Evolutionary conservation across 345 rosid genomes (phyloP).

Genomic region (Lepidium aucheri): DNA sequence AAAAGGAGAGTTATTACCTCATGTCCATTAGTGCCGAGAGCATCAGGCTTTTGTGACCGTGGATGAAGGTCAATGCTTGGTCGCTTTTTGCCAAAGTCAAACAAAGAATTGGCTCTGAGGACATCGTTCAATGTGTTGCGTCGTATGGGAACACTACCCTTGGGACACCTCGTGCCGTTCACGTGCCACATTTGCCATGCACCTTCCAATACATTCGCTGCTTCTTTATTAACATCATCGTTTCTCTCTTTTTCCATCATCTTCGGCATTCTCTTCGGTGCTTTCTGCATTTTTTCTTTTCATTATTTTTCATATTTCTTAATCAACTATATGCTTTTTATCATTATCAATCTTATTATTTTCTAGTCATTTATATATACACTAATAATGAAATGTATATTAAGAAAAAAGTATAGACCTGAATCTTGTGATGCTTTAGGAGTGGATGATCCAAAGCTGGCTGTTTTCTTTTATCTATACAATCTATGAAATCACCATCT

Average conservation of each 20-base stretch:
- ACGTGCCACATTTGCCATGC: conserved; percentile 87
- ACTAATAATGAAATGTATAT: too few species aligned
- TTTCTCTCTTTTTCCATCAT: conserved; percentile 25
- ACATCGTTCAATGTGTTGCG: conserved; percentile 70
- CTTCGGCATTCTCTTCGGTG: conserved; percentile 48
- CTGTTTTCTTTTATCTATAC: conserved; percentile 75
- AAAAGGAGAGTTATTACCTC: conserved; percentile 45
- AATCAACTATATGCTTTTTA: background rate
- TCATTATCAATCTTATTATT: background rate
- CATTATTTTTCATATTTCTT: background rate
- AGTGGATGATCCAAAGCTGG: conserved; percentile 97
- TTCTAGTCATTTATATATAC: too few species aligned
- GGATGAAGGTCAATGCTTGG: conserved; percentile 10
- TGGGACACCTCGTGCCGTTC: conserved; percentile 83
- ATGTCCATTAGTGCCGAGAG: conserved; percentile 67
- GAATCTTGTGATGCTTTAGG: conserved; percentile 88
- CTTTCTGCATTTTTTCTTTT: conserved; percentile 36
- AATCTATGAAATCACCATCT: conserved; percentile 92
- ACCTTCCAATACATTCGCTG: conserved; percentile 18
- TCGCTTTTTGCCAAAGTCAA: conserved; percentile 72
- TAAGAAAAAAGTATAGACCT: too few species aligned
- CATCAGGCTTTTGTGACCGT: conserved; percentile 63
- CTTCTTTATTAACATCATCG: conserved; percentile 12
- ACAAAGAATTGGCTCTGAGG: conserved; percentile 82
- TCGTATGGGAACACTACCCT: conserved; percentile 84